Conservation (phyloP, 768 basidiomycete species). For the Kwoniella mangroviensis region DNA sequence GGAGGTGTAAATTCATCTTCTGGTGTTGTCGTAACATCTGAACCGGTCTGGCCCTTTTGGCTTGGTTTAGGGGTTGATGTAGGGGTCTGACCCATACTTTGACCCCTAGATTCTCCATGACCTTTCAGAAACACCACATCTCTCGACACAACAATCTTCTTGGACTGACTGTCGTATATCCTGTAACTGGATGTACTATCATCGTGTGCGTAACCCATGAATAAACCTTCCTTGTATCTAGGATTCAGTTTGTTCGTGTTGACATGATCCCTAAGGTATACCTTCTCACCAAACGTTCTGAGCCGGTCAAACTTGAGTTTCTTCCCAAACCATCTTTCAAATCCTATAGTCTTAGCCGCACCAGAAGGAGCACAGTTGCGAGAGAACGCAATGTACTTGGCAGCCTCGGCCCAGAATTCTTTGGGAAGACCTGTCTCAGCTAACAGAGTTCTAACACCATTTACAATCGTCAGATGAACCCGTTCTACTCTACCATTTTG, state of each 20-base stretch:
- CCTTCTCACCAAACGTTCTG: slow-evolving; percentile 1
- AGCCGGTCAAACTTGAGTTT: slow-evolving; percentile 14
- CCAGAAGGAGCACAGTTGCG: slow-evolving; percentile 19
- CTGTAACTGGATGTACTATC: not conserved
- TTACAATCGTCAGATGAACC: slow-evolving; percentile 27
- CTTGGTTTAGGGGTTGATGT: not conserved
- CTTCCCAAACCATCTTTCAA: slow-evolving; percentile 14
- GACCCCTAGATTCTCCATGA: too few relatives aligned
- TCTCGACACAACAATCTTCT: slow-evolving; percentile 5
- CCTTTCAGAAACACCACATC: not conserved
- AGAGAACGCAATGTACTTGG: slow-evolving; percentile 21
- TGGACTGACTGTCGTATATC: not conserved
- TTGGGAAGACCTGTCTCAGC: slow-evolving; percentile 16
- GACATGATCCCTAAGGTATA: not conserved
- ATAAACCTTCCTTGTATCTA: slow-evolving; percentile 1
- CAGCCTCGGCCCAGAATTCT: slow-evolving; percentile 29
- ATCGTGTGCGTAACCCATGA: slow-evolving; percentile 2
- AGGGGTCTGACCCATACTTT: too few relatives aligned
- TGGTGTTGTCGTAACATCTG: too few relatives aligned
- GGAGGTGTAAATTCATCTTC: not conserved
- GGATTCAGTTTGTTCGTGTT: slow-evolving; percentile 8
- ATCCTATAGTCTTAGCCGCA: not conserved
- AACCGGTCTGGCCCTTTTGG: too few relatives aligned
- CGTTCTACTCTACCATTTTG: slow-evolving; percentile 38
- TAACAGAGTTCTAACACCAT: slow-evolving; percentile 29